phyloP scores from a whole-genome alignment of 805 yeast species.

The Aciculoconidium aculeatum region DNA sequence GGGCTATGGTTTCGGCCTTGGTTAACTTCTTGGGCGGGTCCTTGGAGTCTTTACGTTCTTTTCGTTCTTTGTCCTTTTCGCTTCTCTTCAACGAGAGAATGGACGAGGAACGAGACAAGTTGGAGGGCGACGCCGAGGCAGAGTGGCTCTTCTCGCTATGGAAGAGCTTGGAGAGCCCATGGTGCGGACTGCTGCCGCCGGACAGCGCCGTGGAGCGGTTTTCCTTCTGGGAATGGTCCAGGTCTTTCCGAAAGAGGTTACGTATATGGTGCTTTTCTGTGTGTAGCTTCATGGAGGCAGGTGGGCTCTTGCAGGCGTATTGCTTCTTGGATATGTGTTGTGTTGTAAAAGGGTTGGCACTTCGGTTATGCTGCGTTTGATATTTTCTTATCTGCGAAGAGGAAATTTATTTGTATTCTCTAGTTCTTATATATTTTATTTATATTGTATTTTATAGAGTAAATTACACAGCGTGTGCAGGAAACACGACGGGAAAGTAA shows the following conservation, averaged over 20 bases:
- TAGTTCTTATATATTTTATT: too few relatives aligned
- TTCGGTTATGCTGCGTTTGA: too few relatives aligned
- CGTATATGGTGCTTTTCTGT: conserved; percentile 13
- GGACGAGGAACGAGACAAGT: conserved; percentile 5
- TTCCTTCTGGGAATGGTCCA: conserved; percentile 5
- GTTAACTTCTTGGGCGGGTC: conserved; percentile 10
- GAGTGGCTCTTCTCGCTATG: conserved; percentile 11
- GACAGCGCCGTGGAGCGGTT: conserved; percentile 9
- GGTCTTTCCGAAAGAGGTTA: conserved; percentile 18
- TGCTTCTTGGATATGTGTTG: too few relatives aligned
- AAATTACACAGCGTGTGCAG: too few relatives aligned
- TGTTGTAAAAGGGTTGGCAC: too few relatives aligned
- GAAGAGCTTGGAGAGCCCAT: conserved; percentile 16
- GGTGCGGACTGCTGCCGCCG: too few relatives aligned
- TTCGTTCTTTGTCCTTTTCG: conserved; percentile 1
- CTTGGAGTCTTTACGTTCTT: conserved; percentile 2
- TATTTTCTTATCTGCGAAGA: too few relatives aligned
- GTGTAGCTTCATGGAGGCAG: conserved; percentile 8
- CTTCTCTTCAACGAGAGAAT: conserved; percentile 9
- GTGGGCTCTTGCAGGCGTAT: neutral
- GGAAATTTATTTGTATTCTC: too few relatives aligned
- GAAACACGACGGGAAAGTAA: too few relatives aligned
- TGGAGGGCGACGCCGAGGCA: conserved; percentile 3
- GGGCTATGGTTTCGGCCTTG: conserved; percentile 32
- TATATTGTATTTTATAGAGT: too few relatives aligned